Conservation (phyloP, 768 basidiomycete genomes). For the Pisolithus tinctorius region DNA sequence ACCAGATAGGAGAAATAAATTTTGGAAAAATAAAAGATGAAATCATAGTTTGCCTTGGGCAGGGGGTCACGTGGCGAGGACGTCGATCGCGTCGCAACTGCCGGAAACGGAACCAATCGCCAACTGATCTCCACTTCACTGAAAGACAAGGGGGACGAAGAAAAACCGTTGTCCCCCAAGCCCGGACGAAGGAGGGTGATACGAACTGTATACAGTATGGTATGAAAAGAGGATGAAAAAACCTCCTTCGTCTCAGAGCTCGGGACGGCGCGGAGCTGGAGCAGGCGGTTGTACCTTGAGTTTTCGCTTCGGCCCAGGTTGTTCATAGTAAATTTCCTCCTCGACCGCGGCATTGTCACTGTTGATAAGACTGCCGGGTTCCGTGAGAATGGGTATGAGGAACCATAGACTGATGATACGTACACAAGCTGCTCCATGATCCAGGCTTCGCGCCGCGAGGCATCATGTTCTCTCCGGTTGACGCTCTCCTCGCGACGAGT, state of each 20-base stretch:
- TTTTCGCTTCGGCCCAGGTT: constrained; percentile 62
- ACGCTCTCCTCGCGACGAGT: constrained; percentile 80
- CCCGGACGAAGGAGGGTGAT: constrained; percentile 82
- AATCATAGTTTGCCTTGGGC: constrained; percentile 22
- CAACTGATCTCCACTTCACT: constrained; percentile 33
- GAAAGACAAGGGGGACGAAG: constrained; percentile 71
- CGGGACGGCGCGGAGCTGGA: constrained; percentile 78
- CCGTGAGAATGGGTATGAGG: constrained; percentile 1
- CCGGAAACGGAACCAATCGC: constrained; percentile 23
- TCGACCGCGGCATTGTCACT: constrained; percentile 64
- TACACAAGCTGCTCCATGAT: constrained; percentile 93
- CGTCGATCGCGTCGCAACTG: constrained; percentile 26
- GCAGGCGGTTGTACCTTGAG: constrained; percentile 83
- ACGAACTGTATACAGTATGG: constrained; percentile 65
- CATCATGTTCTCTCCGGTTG: constrained; percentile 82
- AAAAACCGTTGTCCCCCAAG: constrained; percentile 80
- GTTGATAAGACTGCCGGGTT: constrained; percentile 51
- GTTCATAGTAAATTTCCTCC: constrained; percentile 79
- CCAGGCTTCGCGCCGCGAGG: constrained; percentile 81
- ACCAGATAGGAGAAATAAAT: constrained; percentile 16
- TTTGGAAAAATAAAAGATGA: constrained; percentile 21
- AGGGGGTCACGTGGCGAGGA: constrained; percentile 15
- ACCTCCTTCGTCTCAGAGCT: constrained; percentile 94
- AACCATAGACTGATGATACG: constrained; percentile 18
- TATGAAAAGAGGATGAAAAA: constrained; percentile 30